phyloP scores from a whole-genome alignment of 140 eudicot species.

The Flaveria floridana region DNA sequence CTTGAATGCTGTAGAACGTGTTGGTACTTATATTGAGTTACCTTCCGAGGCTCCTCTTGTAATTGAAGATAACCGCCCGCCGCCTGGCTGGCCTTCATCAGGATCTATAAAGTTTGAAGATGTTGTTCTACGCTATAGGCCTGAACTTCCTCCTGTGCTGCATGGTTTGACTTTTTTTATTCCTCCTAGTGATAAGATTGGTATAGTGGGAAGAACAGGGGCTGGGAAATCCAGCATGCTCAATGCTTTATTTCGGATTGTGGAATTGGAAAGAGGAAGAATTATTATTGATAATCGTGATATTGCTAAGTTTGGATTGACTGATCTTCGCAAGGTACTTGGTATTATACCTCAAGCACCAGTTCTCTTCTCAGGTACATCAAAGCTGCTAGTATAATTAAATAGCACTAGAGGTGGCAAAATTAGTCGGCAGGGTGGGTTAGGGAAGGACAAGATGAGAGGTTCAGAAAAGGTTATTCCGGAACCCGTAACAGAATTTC shows the following conservation, averaged over 20 bases:
- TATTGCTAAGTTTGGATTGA: constrained; percentile 76
- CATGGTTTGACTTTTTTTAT: constrained; percentile 69
- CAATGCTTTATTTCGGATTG: constrained; percentile 86
- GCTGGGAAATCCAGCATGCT: constrained; percentile 99
- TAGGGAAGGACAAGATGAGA: no score
- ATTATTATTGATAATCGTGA: constrained; percentile 70
- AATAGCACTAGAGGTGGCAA: neutral
- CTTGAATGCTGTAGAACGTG: constrained; percentile 87
- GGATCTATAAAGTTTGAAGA: constrained; percentile 77
- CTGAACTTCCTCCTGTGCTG: constrained; percentile 89
- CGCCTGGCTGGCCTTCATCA: constrained; percentile 88
- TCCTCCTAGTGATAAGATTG: constrained; percentile 71
- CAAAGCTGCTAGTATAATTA: neutral
- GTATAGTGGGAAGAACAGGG: constrained; percentile 95
- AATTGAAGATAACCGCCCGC: constrained; percentile 70
- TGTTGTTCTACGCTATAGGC: constrained; percentile 81
- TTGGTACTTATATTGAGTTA: constrained; percentile 81
- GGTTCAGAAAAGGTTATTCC: no score
- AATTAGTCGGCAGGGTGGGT: neutral
- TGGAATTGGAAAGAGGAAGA: constrained; percentile 85
- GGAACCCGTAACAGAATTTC: neutral
- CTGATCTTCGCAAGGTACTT: constrained; percentile 82
- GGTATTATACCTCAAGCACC: constrained; percentile 96
- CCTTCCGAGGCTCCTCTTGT: constrained; percentile 81
- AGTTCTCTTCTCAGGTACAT: constrained; percentile 90